Evolutionary conservation across 441 rosid genomes (phyloP).

Genomic region (Erodium trifolium): DNA sequence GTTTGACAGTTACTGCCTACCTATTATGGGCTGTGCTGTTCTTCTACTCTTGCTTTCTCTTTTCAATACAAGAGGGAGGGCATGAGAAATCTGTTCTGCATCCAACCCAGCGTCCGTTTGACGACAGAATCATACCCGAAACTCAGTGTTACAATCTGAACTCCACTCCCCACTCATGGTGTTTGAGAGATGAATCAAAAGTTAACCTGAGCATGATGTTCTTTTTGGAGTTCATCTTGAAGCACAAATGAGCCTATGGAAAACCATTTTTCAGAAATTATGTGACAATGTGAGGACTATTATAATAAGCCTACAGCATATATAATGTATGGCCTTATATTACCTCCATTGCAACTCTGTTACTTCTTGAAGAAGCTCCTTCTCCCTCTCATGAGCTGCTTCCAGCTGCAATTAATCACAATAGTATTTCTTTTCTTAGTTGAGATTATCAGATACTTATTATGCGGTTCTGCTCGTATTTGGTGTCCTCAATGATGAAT

Average conservation of each 20-base stretch:
- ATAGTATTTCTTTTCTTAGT: not conserved
- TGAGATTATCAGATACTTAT: not conserved
- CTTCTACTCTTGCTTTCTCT: too few species aligned
- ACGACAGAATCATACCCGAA: slow-evolving; percentile 35
- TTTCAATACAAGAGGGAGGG: too few species aligned
- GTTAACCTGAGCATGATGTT: slow-evolving; percentile 61
- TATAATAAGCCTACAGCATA: not conserved
- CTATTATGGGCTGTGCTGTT: too few species aligned
- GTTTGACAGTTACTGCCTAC: too few species aligned
- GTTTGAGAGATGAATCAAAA: not conserved
- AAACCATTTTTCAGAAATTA: slow-evolving; percentile 8
- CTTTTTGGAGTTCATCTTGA: slow-evolving; percentile 80
- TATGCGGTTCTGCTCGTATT: not conserved
- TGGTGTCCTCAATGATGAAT: not conserved
- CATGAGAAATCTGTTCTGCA: too few species aligned
- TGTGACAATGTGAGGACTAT: not conserved
- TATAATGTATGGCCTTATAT: not conserved
- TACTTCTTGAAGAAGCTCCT: slow-evolving; percentile 71
- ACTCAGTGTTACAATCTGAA: slow-evolving; percentile 17
- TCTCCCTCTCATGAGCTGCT: slow-evolving; percentile 82
- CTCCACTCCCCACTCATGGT: not conserved
- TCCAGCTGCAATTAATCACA: slow-evolving; percentile 53
- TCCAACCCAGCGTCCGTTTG: slow-evolving; percentile 4
- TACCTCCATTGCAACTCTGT: slow-evolving; percentile 90
- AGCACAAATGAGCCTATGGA: slow-evolving; percentile 57